Conservation (phyloP, 2,329 filamentous ascomycete species). For the Aschersonia sp. region DNA sequence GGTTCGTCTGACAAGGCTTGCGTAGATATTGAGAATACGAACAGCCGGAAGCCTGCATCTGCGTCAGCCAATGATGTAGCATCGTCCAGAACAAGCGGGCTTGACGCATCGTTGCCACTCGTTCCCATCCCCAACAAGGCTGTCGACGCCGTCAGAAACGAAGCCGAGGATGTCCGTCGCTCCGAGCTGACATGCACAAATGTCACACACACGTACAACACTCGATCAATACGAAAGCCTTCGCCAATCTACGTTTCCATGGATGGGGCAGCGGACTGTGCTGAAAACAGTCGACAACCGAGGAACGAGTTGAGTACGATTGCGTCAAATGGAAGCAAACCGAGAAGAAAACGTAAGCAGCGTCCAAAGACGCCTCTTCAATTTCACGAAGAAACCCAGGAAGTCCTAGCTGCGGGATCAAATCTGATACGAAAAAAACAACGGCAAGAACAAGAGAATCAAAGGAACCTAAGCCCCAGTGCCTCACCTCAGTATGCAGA, state of each 20-base stretch:
- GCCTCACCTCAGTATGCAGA: background rate
- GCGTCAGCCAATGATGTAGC: background rate
- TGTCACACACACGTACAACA: background rate
- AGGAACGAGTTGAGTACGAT: background rate
- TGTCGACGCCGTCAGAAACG: background rate
- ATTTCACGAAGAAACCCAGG: conserved; percentile 15
- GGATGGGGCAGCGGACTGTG: background rate
- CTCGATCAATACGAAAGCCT: background rate
- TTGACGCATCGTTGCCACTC: background rate
- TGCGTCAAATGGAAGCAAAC: background rate
- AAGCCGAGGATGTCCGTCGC: background rate
- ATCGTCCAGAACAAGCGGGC: background rate
- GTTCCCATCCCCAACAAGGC: background rate
- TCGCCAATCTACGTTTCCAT: background rate
- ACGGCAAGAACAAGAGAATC: background rate
- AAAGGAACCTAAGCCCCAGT: background rate
- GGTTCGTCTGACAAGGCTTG: background rate
- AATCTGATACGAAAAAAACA: background rate
- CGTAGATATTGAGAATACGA: background rate
- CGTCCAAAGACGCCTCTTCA: conserved; percentile 16
- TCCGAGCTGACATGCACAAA: background rate
- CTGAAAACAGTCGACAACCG: background rate
- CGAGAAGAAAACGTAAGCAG: conserved; percentile 13
- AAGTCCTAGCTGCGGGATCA: conserved; percentile 5
- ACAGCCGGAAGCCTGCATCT: background rate